A percentile compares a stretch with the other conserved stretches of the same genome.
These are phyloP conservation scores for Alternaria novae-zelandiae DNA, from an alignment of 2,329 filamentous ascomycete species.

Conservation along the genomic window DNA sequence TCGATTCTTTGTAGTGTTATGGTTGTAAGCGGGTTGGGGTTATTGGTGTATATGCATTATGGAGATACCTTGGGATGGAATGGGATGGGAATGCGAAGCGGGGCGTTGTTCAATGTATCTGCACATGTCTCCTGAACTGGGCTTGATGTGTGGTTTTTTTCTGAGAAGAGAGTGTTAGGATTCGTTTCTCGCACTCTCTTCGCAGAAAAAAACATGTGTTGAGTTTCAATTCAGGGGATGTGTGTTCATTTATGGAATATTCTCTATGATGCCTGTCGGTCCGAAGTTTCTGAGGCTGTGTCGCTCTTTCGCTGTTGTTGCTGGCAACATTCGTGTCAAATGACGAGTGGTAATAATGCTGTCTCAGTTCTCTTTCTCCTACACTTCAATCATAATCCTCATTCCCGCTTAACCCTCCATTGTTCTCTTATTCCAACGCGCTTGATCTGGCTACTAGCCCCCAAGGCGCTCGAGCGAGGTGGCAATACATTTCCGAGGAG, in stretches of 20 bases:
- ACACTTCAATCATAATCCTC: background rate
- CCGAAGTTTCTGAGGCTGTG: fast-evolving
- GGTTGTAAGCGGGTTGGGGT: background rate
- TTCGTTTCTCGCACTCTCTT: background rate
- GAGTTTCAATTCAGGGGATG: background rate
- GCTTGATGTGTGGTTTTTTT: background rate
- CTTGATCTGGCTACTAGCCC: background rate
- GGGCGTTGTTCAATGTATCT: background rate
- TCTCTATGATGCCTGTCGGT: background rate
- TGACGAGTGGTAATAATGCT: background rate
- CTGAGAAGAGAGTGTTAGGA: background rate
- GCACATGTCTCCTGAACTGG: background rate
- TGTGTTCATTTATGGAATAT: background rate
- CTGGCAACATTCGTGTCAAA: background rate
- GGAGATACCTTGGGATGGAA: slow-evolving; percentile 8
- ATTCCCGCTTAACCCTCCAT: background rate
- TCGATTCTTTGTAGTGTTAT: background rate
- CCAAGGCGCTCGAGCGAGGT: background rate
- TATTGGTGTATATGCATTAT: background rate
- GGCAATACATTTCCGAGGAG: background rate
- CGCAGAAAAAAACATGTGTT: background rate
- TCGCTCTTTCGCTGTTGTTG: background rate
- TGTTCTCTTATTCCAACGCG: background rate
- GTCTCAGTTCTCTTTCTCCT: background rate
- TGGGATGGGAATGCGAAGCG: background rate